Conservation (phyloP, 2,329 filamentous ascomycete species). For the Dothistroma septosporum region DNA sequence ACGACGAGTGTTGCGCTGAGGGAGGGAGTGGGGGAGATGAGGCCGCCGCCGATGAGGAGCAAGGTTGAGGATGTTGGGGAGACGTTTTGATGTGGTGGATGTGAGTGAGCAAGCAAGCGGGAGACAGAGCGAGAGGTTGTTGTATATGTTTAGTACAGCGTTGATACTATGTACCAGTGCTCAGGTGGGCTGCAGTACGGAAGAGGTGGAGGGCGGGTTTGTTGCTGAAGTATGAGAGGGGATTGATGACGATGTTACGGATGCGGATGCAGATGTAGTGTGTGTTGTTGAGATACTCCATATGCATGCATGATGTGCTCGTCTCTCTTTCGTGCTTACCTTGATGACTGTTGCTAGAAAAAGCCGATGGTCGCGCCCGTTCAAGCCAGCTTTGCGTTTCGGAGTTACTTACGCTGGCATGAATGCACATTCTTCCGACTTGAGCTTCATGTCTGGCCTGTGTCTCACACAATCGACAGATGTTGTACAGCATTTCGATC, state of each 20-base stretch:
- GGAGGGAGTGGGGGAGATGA: slow-evolving; percentile 37
- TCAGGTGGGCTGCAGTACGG: too few relatives aligned
- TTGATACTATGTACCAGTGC: not conserved
- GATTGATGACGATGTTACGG: not conserved
- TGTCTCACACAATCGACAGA: not conserved
- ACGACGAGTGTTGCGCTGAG: slow-evolving; percentile 5
- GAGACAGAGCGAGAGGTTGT: too few relatives aligned
- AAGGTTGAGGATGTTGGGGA: slow-evolving; percentile 34
- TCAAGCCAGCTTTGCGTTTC: too few relatives aligned
- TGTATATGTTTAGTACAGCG: not conserved
- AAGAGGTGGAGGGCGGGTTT: not conserved
- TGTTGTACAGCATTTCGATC: not conserved
- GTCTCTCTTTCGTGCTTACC: not conserved
- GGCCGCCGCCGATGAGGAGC: slow-evolving; percentile 43
- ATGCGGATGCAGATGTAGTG: not conserved
- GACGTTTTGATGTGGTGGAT: slow-evolving; percentile 29
- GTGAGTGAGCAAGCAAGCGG: too few relatives aligned
- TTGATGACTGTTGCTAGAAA: not conserved
- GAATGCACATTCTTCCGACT: too few relatives aligned
- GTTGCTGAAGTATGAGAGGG: not conserved
- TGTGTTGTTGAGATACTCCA: slow-evolving; percentile 9
- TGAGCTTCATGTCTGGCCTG: too few relatives aligned
- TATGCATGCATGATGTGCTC: slow-evolving; percentile 4
- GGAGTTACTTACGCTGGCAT: too few relatives aligned
- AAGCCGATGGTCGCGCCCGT: too few relatives aligned